phyloP scores from a whole-genome alignment of 352 stramenopile species.

The Phytopythium delawarense region DNA sequence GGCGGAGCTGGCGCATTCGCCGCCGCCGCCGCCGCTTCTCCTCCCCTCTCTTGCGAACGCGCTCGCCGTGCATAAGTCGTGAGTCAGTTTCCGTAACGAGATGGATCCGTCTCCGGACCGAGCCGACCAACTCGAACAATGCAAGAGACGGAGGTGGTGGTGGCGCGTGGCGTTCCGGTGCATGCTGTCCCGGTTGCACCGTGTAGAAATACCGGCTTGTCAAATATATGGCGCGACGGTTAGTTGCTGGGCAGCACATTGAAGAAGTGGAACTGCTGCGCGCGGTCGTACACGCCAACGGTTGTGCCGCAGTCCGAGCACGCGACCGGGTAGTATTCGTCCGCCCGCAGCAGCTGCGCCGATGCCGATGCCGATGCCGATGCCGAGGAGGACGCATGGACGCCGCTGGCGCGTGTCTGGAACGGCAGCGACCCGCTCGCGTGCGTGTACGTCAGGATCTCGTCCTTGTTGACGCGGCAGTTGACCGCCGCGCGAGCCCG shows the following conservation, averaged over 20 bases:
- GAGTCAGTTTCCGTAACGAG: conserved; percentile 2
- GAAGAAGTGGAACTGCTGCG: conserved; percentile 73
- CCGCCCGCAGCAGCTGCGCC: conserved; percentile 24
- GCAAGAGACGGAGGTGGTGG: conserved; percentile 4
- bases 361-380: conserved; percentile 4
- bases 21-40: background rate
- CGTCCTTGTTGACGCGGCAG: conserved; percentile 63
- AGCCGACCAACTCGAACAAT: conserved; percentile 2
- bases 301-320: conserved; percentile 77
- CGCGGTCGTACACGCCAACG: conserved; percentile 59
- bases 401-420: conserved; percentile 20
- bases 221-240: conserved; percentile 9
- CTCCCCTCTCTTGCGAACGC: background rate
- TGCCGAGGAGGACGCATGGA: background rate
- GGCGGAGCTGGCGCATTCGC: background rate
- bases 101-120: conserved; percentile 1
- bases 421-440: conserved; percentile 24
- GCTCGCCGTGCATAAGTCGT: conserved; percentile 3
- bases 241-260: conserved; percentile 67
- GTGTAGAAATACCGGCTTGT: conserved; percentile 3
- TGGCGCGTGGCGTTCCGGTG: background rate
- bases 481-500: conserved; percentile 56
- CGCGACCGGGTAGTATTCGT: conserved; percentile 65
- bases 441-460: conserved; percentile 57
- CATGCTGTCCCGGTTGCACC: background rate